Evolutionary conservation across 2,329 filamentous ascomycete species (phyloP), one percentile per base, ranked within the genome.

Genomic region (Alternaria hordeiaustralica): DNA sequence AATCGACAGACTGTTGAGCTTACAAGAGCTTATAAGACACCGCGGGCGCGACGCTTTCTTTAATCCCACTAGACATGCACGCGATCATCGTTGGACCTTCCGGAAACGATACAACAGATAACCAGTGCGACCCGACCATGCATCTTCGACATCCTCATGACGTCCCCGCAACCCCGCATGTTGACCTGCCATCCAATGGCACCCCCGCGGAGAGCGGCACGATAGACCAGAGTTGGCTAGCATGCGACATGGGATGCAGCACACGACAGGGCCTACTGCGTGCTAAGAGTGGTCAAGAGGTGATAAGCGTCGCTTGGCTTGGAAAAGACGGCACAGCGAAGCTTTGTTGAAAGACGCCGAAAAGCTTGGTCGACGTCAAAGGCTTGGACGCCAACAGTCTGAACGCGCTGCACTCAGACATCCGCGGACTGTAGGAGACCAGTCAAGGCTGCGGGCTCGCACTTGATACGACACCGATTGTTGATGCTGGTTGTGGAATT

Each of bases 231-330:
- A n/a, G 15, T 23, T 51, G 51, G 43, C 28, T 50, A 49, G 43
- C 21, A 55, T 11, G 23, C 44, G 51, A 49, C 60, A 63, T 62
- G 18, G 44, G 7, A 15, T 26, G 46, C 12, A 11, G 21, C 41
- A 55, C 26, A 43, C 45, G 43, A 51, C 57, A 53, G 50, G 36
- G 54, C 25, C 49, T 60, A 63, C 36, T 50, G 51, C 23, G 5
- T 53, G 49, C 25, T 41, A 66, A 64, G 55, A 41, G 18, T 63
- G 50, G 56, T 58, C 55, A 71, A 69, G 68, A 56, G 12, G 23
- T 59, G 47, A 55, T 64, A 71, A 69, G 69, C 69, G 63, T 66
- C 57, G 10, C 69, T 69, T 68, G 59, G 64, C 65, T 45, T 54
- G 12, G 25, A 30, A 51, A 18, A 28, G 50, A 26, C 28, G 41